Conservation (phyloP, 257 asterid genomes). For the Capsicum rhomboideum region DNA sequence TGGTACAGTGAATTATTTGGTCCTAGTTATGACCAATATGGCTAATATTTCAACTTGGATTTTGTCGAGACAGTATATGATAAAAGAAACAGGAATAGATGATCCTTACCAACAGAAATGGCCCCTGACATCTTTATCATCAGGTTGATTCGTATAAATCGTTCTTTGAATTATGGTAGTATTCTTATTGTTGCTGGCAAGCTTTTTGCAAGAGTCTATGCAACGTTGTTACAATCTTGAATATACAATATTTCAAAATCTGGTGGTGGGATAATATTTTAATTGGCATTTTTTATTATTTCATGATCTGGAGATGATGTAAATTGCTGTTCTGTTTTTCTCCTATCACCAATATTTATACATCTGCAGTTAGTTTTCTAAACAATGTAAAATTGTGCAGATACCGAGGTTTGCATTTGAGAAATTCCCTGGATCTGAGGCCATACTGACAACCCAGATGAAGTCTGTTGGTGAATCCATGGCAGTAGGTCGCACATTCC, state of each 20-base stretch:
- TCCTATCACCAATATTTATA: background rate
- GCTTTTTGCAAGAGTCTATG: background rate
- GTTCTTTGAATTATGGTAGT: background rate
- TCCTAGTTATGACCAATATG: background rate
- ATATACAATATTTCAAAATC: background rate
- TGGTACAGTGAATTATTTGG: background rate
- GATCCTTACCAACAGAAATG: background rate
- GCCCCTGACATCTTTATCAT: background rate
- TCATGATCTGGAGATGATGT: background rate
- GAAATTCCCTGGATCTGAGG: conserved; percentile 98
- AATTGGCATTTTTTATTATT: background rate
- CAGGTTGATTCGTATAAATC: background rate
- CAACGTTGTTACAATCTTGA: background rate
- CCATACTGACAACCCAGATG: conserved; percentile 93
- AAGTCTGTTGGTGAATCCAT: conserved; percentile 97
- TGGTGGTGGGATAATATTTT: background rate
- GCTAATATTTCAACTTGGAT: background rate
- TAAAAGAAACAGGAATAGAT: background rate
- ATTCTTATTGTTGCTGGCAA: background rate
- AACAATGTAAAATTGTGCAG: conserved; percentile 31
- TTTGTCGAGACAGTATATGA: background rate
- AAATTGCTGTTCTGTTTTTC: background rate
- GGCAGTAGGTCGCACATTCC: conserved; percentile 99
- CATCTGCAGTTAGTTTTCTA: background rate
- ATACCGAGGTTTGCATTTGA: conserved; percentile 94